Evolutionary conservation across 2,329 filamentous ascomycete genomes (phyloP).

Genomic region (Akanthomyces dipterigenus): DNA sequence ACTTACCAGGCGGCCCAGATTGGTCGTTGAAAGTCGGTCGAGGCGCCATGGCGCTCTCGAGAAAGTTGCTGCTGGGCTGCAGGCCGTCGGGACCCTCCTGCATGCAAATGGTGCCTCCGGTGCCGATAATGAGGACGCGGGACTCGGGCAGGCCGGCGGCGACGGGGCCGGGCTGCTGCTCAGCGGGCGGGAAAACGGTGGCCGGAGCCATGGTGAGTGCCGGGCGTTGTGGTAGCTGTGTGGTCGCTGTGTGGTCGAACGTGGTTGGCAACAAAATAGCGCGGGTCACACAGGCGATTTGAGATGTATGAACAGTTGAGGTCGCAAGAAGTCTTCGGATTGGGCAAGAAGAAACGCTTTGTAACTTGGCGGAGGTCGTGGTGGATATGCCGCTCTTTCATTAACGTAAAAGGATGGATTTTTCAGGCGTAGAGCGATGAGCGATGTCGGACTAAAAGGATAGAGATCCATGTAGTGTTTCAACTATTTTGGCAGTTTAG

Average conservation of each 20-base stretch:
- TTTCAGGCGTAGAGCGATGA: neutral
- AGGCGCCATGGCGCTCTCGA: conserved; percentile 74
- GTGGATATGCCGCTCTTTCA: neutral
- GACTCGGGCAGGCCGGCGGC: conserved; percentile 56
- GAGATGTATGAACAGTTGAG: neutral
- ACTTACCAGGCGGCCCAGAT: conserved; percentile 24
- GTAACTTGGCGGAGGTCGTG: neutral
- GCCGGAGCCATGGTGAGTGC: conserved; percentile 16
- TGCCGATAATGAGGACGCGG: conserved; percentile 83
- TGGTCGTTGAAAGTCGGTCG: conserved; percentile 79
- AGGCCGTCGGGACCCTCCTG: conserved; percentile 72
- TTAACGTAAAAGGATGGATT: neutral
- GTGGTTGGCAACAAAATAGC: neutral
- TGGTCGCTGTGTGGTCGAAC: neutral
- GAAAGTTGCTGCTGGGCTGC: conserved; percentile 71
- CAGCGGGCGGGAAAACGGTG: conserved; percentile 11
- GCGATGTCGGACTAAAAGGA: conserved; percentile 10
- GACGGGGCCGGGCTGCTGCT: conserved; percentile 10
- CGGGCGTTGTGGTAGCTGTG: neutral
- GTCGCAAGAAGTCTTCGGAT: neutral
- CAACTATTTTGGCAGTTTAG: neutral
- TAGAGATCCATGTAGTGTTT: conserved; percentile 1
- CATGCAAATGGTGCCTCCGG: conserved; percentile 89
- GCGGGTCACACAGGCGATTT: neutral
- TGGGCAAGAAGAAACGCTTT: neutral